Evolutionary conservation across 1,139 yeast species (phyloP).

Genomic region (Scheffersomyces illinoinensis): DNA sequence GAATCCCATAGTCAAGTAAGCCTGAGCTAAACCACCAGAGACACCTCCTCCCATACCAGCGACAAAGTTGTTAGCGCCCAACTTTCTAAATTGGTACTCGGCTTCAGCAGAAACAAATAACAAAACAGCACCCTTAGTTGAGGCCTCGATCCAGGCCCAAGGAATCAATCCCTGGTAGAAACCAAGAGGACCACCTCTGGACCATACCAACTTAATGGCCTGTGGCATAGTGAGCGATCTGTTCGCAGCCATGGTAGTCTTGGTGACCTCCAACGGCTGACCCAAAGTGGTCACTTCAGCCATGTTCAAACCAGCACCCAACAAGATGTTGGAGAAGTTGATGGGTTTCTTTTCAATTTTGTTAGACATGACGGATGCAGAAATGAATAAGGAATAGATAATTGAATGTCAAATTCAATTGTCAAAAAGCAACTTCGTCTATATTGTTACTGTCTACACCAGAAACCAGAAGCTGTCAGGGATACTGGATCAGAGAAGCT

Average conservation of each 20-base stretch:
- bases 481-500: neutral
- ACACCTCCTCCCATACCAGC: constrained; percentile 96
- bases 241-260: constrained; percentile 98
- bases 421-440: neutral
- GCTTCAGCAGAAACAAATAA: constrained; percentile 91
- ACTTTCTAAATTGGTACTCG: constrained; percentile 68
- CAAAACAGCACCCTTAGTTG: constrained; percentile 97
- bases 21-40: constrained; percentile 93
- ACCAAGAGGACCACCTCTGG: constrained; percentile 89
- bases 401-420: neutral
- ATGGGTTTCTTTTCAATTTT: constrained; percentile 77
- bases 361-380: constrained; percentile 8
- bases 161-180: constrained; percentile 97
- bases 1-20: constrained; percentile 95
- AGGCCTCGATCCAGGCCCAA: constrained; percentile 99
- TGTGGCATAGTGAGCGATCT: constrained; percentile 66
- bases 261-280: constrained; percentile 92
- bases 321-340: constrained; percentile 81
- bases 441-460: neutral
- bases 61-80: constrained; percentile 71
- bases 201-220: constrained; percentile 78
- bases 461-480: neutral
- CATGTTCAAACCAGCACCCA: constrained; percentile 92
- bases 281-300: constrained; percentile 94
- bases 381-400: neutral